Percentiles rank a stretch among this genome's conserved stretches.
Evolutionary conservation across 2,329 filamentous ascomycete species (phyloP).

Genomic region (Epichloe scottii): DNA sequence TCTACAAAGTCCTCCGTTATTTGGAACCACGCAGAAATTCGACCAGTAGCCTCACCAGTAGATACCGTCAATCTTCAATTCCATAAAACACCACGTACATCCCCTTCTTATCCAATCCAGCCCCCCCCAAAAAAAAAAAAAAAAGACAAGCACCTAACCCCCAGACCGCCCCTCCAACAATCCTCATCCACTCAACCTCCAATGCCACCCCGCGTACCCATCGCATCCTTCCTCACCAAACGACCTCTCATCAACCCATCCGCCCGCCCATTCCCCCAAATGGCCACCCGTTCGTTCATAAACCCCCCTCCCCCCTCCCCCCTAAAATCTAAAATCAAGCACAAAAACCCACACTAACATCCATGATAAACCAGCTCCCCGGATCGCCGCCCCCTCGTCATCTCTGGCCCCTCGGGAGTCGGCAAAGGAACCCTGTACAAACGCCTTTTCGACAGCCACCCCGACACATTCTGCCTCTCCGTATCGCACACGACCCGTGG

Average conservation of each 20-base stretch:
- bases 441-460: conserved; percentile 48
- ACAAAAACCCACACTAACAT: not conserved
- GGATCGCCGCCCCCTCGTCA: conserved; percentile 53
- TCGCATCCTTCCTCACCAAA: not conserved
- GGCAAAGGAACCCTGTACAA: conserved; percentile 73
- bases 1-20: too few species aligned
- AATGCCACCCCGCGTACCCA: conserved; percentile 7
- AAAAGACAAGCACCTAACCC: too few species aligned
- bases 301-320: too few species aligned
- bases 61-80: too few species aligned
- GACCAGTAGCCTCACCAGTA: too few species aligned
- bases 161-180: not conserved
- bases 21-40: too few species aligned
- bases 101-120: too few species aligned
- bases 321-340: too few species aligned
- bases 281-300: conserved; percentile 11
- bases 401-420: conserved; percentile 66
- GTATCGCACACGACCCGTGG: conserved; percentile 68
- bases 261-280: conserved; percentile 8
- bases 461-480: conserved; percentile 39
- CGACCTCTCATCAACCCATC: not conserved
- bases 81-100: too few species aligned
- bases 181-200: not conserved
- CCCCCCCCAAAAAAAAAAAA: too few species aligned
- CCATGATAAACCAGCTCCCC: conserved; percentile 17